Percentiles rank a stretch among this genome's conserved stretches.
These are phyloP conservation scores for Theobroma grandiflorum DNA, from an alignment of 441 rosid genomes.

Conservation along the genomic window DNA sequence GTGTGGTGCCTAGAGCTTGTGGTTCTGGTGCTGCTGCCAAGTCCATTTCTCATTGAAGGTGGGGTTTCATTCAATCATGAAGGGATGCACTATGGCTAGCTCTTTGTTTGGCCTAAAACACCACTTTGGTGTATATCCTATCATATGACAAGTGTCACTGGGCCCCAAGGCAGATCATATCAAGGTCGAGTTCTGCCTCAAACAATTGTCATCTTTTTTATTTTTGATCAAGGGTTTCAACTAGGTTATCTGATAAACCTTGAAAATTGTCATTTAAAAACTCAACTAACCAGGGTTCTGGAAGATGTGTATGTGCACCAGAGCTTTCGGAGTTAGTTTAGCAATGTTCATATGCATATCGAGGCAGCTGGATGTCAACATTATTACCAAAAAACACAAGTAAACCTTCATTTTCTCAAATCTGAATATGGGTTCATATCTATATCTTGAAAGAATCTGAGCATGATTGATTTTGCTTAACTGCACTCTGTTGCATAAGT, in stretches of 20 bases:
- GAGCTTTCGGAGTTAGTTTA: too few species aligned
- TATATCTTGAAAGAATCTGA: not conserved
- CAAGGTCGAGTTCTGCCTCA: not conserved
- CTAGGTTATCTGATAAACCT: not conserved
- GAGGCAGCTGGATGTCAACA: too few species aligned
- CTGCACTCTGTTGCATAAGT: too few species aligned
- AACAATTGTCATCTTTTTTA: too few species aligned
- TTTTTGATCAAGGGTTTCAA: not conserved
- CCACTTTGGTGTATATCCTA: not conserved
- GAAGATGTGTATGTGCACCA: too few species aligned
- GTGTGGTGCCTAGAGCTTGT: not conserved
- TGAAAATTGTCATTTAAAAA: too few species aligned
- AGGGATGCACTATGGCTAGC: constrained; percentile 3
- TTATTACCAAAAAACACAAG: too few species aligned
- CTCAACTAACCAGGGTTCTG: too few species aligned
- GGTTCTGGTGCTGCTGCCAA: constrained; percentile 17
- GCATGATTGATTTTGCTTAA: not conserved
- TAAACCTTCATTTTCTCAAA: not conserved
- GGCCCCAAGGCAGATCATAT: constrained; percentile 23
- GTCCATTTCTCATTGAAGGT: not conserved
- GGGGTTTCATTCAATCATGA: constrained; percentile 23
- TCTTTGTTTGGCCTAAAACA: constrained; percentile 18
- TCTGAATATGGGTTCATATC: not conserved
- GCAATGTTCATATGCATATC: too few species aligned
- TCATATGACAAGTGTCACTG: not conserved